A percentile compares a stretch with the other conserved stretches of the same genome.
Conservation (phyloP, 2,329 filamentous ascomycete genomes). For the Fusarium secorum region DNA sequence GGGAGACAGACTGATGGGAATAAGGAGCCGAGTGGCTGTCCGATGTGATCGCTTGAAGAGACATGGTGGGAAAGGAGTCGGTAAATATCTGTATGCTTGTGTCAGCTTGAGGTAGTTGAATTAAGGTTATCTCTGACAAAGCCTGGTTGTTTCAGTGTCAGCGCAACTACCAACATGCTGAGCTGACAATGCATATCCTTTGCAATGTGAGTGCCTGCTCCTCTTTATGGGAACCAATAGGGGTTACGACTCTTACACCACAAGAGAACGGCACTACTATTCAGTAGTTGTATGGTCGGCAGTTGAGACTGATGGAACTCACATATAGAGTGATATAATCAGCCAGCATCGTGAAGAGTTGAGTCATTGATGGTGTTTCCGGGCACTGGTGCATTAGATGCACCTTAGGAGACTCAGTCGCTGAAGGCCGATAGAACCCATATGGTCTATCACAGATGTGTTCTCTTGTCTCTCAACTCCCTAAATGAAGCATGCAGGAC, state of each 20-base stretch:
- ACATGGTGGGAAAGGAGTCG: not conserved
- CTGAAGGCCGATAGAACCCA: too few species aligned
- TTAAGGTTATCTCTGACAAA: constrained; percentile 22
- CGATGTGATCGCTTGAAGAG: not conserved
- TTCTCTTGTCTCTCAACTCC: too few species aligned
- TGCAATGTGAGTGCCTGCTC: not conserved
- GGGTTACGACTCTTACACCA: not conserved
- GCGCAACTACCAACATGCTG: not conserved
- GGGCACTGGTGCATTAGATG: not conserved
- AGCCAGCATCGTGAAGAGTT: not conserved
- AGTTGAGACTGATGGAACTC: not conserved
- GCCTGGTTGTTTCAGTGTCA: not conserved
- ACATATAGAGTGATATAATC: not conserved
- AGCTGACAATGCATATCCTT: not conserved
- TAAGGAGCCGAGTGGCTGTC: not conserved
- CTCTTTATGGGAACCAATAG: constrained; percentile 3
- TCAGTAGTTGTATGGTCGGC: not conserved
- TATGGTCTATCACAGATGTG: fast-evolving
- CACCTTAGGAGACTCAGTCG: too few species aligned
- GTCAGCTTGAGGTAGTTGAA: not conserved
- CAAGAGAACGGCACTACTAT: not conserved
- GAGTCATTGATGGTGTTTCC: not conserved
- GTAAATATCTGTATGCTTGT: not conserved
- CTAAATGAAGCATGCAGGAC: fast-evolving
- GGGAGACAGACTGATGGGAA: not conserved